phyloP scores from a whole-genome alignment of 164 flowering plant genomes.

The Cinnamomum chago region DNA sequence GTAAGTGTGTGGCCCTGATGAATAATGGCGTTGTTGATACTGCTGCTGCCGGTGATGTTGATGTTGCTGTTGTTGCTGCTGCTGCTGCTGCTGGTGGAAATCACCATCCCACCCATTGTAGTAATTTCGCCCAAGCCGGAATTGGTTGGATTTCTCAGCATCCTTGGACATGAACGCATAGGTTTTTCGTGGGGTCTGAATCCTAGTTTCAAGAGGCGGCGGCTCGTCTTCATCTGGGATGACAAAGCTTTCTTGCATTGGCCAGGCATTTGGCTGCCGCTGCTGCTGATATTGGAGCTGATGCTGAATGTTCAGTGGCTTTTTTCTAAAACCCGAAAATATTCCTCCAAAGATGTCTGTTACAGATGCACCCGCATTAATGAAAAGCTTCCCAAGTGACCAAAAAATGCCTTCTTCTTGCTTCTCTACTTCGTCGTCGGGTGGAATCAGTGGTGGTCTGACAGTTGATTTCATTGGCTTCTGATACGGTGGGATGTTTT shows the following conservation, averaged over 20 bases:
- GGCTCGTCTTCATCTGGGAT: conserved; percentile 84
- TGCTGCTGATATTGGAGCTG: conserved; percentile 24
- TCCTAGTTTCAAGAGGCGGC: conserved; percentile 66
- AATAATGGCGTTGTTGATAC: conserved; percentile 22
- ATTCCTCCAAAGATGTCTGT: conserved; percentile 58
- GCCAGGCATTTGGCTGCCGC: conserved; percentile 49
- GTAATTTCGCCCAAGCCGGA: conserved; percentile 51
- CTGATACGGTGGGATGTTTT: conserved; percentile 29
- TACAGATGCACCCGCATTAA: conserved; percentile 37
- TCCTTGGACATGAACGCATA: conserved; percentile 85
- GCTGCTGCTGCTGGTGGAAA: conserved; percentile 26
- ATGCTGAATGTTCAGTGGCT: conserved; percentile 24
- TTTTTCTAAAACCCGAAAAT: conserved; percentile 54
- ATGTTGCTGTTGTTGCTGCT: conserved; percentile 3
- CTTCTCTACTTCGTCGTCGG: conserved; percentile 55
- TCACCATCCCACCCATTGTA: conserved; percentile 58
- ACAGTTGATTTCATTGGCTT: conserved; percentile 51
- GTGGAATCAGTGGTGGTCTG: conserved; percentile 78
- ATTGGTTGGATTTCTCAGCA: conserved; percentile 61
- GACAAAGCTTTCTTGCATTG: conserved; percentile 75
- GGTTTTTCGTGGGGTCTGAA: conserved; percentile 76
- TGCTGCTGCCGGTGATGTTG: conserved; percentile 22
- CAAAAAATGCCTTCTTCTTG: conserved; percentile 44
- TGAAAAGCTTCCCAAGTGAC: conserved; percentile 57
- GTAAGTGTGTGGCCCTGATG: conserved; percentile 56